phyloP scores from a whole-genome alignment of 2,329 filamentous ascomycete species.

The Delphinella strobiligena region DNA sequence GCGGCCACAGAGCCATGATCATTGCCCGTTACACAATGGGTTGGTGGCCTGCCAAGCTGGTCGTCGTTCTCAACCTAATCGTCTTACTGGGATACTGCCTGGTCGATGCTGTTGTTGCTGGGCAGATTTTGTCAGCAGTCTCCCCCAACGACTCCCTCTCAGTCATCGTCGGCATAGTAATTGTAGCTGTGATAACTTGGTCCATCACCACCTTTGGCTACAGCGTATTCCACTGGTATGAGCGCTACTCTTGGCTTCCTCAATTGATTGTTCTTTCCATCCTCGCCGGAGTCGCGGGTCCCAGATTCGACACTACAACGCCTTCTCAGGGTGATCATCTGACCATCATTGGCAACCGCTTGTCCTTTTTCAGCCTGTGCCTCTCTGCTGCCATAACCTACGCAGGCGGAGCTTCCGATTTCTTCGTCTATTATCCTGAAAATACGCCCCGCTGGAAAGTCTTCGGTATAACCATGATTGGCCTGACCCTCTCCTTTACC shows the following conservation, averaged over 20 bases:
- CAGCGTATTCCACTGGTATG: conserved; percentile 54
- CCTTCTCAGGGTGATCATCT: conserved; percentile 37
- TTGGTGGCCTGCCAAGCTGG: conserved; percentile 53
- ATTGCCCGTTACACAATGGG: conserved; percentile 51
- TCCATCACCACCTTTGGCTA: conserved; percentile 56
- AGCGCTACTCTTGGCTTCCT: conserved; percentile 55
- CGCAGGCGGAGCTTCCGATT: conserved; percentile 51
- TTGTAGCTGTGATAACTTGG: conserved; percentile 52
- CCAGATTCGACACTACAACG: conserved; percentile 36
- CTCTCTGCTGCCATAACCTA: conserved; percentile 54
- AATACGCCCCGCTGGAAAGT: conserved; percentile 39
- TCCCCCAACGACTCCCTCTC: conserved; percentile 46
- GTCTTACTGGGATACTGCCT: conserved; percentile 49
- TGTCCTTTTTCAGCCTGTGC: conserved; percentile 61
- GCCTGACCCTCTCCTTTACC: conserved; percentile 46
- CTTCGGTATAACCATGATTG: conserved; percentile 44
- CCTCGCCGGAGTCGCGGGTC: conserved; percentile 48
- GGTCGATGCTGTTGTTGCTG: conserved; percentile 54
- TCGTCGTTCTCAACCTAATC: conserved; percentile 51
- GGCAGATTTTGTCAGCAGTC: conserved; percentile 57
- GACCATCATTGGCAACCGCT: conserved; percentile 43
- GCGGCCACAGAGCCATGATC: conserved; percentile 51
- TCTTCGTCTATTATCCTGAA: conserved; percentile 54
- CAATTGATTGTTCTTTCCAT: conserved; percentile 50
- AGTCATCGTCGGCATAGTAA: conserved; percentile 54